Evolutionary conservation across 2,329 filamentous ascomycete genomes (phyloP), one percentile per base, ranked within the genome.

Genomic region (Fusarium buxicola): DNA sequence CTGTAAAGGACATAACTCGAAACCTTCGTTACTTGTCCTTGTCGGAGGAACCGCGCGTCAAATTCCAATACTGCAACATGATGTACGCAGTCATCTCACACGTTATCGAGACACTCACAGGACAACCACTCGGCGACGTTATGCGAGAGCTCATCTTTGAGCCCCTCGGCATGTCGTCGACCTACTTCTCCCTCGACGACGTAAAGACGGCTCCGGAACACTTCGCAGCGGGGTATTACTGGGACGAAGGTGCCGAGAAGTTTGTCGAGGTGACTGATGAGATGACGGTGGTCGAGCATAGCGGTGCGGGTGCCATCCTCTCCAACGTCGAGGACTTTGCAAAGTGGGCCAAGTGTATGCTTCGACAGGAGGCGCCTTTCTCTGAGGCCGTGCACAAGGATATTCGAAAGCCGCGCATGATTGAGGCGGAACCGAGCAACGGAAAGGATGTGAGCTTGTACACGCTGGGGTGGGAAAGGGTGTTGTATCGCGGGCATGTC

Each of bases 311-410:
- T 1, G 74, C 71, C 10, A 69, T 78, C 39, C 71, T 85, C 18
- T 81, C 79, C 18, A 82, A 77, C 41, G 81, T 81, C 2, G 48
- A 75, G 8, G 84, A 86, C 71, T 86, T 84, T 65, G 69, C 76
- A 2, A 80, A 78, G 63, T 88, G 84, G 84, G 63, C 85, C 3
- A 73, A 74, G 24, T 81, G 79, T 16, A 72, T 86, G 21, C 71
- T 87, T 21, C 67, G 76, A 10, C 34, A 69, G 41, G 35, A 55
- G 0, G 45, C 36, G 5, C 71, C 71, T 8, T 65, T 76, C 10
- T 71, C 71, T 2, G 31, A 58, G 7, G 58, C 31, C 0, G 66
- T 64, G 2, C 74, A 75, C 45, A 15, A 50, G 3, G 73, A 75
- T n/a, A 69, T 78, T 8, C 68, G 69, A 25, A 69, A 38, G 3